phyloP scores from a whole-genome alignment of 1,284 basidiomycete species.

The Naganishia sp. region DNA sequence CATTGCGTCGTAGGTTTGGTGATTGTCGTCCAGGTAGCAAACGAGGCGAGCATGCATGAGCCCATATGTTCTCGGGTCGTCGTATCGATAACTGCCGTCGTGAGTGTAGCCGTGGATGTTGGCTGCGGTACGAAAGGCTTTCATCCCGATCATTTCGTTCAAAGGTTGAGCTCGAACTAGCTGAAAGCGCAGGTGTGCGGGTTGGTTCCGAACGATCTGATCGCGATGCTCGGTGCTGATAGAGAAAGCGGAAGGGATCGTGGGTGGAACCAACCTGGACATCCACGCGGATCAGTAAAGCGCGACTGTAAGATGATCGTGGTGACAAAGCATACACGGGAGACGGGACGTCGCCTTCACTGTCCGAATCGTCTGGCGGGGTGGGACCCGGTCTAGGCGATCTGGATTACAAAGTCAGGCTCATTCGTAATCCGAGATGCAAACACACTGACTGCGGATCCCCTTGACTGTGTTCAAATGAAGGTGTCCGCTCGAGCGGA shows the following conservation, averaged over 20 bases:
- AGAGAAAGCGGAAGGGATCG: not conserved
- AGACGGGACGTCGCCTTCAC: no score
- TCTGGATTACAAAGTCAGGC: no score
- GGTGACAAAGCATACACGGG: no score
- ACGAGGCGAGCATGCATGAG: not conserved
- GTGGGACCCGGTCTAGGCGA: no score
- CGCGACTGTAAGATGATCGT: no score
- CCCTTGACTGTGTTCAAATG: no score
- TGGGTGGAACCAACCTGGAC: no score
- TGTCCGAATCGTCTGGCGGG: no score
- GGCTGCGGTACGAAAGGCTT: not conserved
- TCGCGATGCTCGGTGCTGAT: not conserved
- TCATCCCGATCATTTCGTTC: not conserved
- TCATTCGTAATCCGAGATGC: no score
- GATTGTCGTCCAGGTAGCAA: not conserved
- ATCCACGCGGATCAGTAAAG: no score
- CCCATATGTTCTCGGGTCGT: not conserved
- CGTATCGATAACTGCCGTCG: not conserved
- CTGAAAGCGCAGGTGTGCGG: not conserved
- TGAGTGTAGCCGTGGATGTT: not conserved
- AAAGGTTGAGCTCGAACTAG: not conserved
- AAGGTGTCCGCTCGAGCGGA: no score
- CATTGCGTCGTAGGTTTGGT: not conserved
- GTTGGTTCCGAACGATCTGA: not conserved
- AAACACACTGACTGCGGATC: no score